Percentiles rank a stretch among this genome's conserved stretches.
Evolutionary conservation across 208 protist species (phyloP).

Genomic region (Wallacemonas collosoma): DNA sequence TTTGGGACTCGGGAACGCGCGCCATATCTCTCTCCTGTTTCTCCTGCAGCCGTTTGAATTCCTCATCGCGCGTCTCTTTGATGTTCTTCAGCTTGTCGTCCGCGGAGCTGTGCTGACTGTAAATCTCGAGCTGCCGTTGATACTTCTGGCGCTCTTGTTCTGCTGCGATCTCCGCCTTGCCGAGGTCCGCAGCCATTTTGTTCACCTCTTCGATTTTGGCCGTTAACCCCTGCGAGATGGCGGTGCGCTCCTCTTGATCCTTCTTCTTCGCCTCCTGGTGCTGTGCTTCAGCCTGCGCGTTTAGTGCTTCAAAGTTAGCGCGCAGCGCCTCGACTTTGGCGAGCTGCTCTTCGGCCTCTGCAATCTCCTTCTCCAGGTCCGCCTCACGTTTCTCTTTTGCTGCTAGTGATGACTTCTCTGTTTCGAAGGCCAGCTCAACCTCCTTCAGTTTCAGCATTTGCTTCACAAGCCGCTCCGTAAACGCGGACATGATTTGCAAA

Average conservation of each 20-base stretch:
- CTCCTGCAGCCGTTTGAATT: conserved; percentile 45
- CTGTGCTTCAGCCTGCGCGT: conserved; percentile 46
- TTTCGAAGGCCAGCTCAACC: conserved; percentile 46
- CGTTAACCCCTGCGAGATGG: conserved; percentile 43
- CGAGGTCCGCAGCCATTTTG: conserved; percentile 37
- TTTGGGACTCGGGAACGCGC: conserved; percentile 45
- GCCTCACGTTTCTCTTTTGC: conserved; percentile 37
- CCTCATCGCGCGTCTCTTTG: conserved; percentile 44
- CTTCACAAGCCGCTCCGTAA: conserved; percentile 57
- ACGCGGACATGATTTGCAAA: conserved; percentile 32
- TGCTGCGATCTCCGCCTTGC: conserved; percentile 39
- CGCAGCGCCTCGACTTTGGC: conserved; percentile 41
- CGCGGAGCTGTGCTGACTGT: conserved; percentile 41
- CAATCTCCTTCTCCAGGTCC: conserved; percentile 33
- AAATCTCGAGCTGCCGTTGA: conserved; percentile 67
- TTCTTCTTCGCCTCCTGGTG: conserved; percentile 43
- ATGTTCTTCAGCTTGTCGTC: conserved; percentile 56
- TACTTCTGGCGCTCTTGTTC: conserved; percentile 40
- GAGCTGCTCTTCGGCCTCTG: conserved; percentile 37
- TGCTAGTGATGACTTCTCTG: conserved; percentile 32
- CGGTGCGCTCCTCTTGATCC: conserved; percentile 42
- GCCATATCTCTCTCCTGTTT: conserved; percentile 35
- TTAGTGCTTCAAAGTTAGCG: conserved; percentile 43
- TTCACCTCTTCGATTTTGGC: conserved; percentile 49
- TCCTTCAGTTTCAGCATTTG: conserved; percentile 58